A percentile compares a stretch with the other conserved stretches of the same genome.
Conservation (phyloP, 768 basidiomycete genomes). For the Kwoniella mangroviensis region DNA sequence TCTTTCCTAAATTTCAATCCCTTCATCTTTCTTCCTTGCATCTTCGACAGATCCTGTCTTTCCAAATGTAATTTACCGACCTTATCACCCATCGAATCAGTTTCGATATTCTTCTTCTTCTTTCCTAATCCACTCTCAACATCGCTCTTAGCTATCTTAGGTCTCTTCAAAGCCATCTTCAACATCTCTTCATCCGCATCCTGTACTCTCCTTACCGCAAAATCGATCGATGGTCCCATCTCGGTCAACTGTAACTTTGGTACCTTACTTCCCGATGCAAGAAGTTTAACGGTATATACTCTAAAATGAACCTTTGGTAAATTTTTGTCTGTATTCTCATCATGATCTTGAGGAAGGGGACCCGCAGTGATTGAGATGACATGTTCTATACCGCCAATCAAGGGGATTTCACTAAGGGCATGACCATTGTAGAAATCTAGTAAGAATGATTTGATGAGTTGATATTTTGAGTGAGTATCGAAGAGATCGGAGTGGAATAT, state of each 20-base stretch:
- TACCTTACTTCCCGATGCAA: slow-evolving; percentile 73
- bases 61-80: slow-evolving; percentile 86
- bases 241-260: slow-evolving; percentile 81
- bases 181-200: slow-evolving; percentile 76
- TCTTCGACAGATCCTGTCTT: slow-evolving; percentile 80
- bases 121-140: slow-evolving; percentile 78
- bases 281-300: slow-evolving; percentile 75
- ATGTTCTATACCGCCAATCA: slow-evolving; percentile 60
- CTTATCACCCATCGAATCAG: slow-evolving; percentile 97
- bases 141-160: slow-evolving; percentile 86
- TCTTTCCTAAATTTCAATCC: slow-evolving; percentile 66
- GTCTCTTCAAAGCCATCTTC: slow-evolving; percentile 78
- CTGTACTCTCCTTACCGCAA: slow-evolving; percentile 74
- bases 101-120: slow-evolving; percentile 87
- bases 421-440: slow-evolving; percentile 87
- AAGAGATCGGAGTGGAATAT: slow-evolving; percentile 96
- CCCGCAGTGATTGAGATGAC: slow-evolving; percentile 57
- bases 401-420: slow-evolving; percentile 77
- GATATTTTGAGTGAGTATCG: slow-evolving; percentile 88
- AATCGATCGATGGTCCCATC: slow-evolving; percentile 90
- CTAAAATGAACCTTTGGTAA: slow-evolving; percentile 88
- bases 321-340: slow-evolving; percentile 39
- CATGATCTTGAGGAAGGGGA: slow-evolving; percentile 54
- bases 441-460: slow-evolving; percentile 88
- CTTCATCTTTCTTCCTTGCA: slow-evolving; percentile 97